Evolutionary conservation across 2,329 filamentous ascomycete genomes (phyloP).

Genomic region (Tothia fuscella): DNA sequence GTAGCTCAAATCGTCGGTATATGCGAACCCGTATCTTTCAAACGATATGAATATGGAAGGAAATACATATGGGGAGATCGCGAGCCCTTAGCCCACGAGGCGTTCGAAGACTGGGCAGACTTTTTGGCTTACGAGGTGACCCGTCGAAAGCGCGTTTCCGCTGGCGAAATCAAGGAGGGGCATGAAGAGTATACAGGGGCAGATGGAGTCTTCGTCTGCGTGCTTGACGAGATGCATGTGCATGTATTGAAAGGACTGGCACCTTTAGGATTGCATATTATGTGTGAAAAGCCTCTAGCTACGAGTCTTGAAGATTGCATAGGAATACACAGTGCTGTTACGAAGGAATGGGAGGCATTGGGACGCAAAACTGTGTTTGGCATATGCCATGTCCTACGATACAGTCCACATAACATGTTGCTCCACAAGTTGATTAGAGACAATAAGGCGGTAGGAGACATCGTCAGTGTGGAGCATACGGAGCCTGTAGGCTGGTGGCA

Average conservation of each 20-base stretch:
- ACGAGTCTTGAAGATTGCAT: constrained; percentile 69
- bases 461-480: constrained; percentile 78
- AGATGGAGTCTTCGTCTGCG: constrained; percentile 55
- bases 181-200: constrained; percentile 23
- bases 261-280: constrained; percentile 60
- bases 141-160: constrained; percentile 39
- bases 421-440: constrained; percentile 67
- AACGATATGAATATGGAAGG: constrained; percentile 57
- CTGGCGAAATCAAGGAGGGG: constrained; percentile 25
- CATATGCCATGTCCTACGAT: constrained; percentile 86
- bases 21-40: constrained; percentile 72
- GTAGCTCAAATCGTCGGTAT: constrained; percentile 59
- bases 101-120: constrained; percentile 60
- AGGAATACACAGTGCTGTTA: constrained; percentile 52
- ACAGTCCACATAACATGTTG: constrained; percentile 84
- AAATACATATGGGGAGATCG: constrained; percentile 61
- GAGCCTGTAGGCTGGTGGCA: constrained; percentile 97
- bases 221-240: constrained; percentile 79
- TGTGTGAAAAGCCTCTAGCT: constrained; percentile 91
- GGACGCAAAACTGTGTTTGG: constrained; percentile 52
- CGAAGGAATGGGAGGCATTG: constrained; percentile 10
- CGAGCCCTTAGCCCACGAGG: constrained; percentile 34
- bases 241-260: constrained; percentile 67
- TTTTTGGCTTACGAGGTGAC: constrained; percentile 60
- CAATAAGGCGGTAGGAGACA: constrained; percentile 67